phyloP scores from a whole-genome alignment of 2,329 filamentous ascomycete genomes.

The Trichoderma cornu-damae region DNA sequence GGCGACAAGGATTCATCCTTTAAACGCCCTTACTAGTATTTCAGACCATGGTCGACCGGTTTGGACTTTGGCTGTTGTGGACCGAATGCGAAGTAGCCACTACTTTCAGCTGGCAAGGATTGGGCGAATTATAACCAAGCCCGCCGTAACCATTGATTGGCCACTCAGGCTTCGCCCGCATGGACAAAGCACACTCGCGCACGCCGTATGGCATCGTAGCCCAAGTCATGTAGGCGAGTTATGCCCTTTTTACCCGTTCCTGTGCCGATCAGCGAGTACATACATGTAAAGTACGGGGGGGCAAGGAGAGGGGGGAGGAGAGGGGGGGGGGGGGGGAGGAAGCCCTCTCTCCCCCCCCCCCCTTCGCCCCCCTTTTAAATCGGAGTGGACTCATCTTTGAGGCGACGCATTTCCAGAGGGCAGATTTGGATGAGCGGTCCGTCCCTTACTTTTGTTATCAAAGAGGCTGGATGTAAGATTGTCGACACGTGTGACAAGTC shows the following conservation, averaged over 20 bases:
- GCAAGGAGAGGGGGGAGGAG: too few relatives aligned
- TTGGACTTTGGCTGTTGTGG: not conserved
- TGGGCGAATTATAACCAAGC: not conserved
- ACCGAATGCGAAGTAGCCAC: too few relatives aligned
- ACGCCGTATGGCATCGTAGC: too few relatives aligned
- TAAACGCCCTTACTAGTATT: not conserved
- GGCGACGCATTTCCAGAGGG: not conserved
- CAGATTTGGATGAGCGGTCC: slow-evolving; percentile 15
- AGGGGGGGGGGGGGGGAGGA: too few relatives aligned
- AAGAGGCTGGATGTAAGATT: slow-evolving; percentile 11
- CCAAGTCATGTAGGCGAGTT: too few relatives aligned
- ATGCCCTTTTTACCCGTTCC: too few relatives aligned
- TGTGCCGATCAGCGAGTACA: too few relatives aligned
- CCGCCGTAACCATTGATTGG: not conserved
- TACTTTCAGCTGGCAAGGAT: slow-evolving; percentile 1
- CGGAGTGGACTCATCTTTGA: slow-evolving; percentile 9
- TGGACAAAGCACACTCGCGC: too few relatives aligned
- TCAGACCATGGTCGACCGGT: not conserved
- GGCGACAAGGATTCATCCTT: not conserved
- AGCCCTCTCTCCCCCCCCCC: slow-evolving; percentile 2
- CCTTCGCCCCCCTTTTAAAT: too few relatives aligned
- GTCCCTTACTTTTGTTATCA: slow-evolving; percentile 8
- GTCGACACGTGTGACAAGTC: slow-evolving; percentile 15
- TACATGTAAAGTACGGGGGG: too few relatives aligned
- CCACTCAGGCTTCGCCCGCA: not conserved